These are phyloP conservation scores for Nothophoma quercina DNA, from an alignment of 2,329 filamentous ascomycete species.

Conservation along the genomic window DNA sequence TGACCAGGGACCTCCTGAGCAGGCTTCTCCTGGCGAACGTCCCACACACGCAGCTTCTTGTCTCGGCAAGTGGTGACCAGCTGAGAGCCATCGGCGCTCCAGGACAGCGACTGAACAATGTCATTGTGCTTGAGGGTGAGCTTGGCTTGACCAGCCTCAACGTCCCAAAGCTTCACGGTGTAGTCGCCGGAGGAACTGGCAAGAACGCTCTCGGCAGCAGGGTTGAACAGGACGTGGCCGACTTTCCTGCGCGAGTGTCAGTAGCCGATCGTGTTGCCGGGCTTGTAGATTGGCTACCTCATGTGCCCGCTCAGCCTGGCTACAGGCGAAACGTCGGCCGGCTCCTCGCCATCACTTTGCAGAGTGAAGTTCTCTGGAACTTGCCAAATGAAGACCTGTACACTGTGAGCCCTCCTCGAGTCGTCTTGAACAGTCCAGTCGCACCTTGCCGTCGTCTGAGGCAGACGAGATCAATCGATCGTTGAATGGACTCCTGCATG, in stretches of 20 bases:
- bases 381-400: constrained; percentile 85
- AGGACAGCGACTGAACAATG: constrained; percentile 93
- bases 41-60: constrained; percentile 98
- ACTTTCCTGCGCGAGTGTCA: constrained; percentile 74
- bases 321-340: constrained; percentile 80
- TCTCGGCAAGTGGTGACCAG: constrained; percentile 93
- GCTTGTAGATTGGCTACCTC: constrained; percentile 61
- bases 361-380: constrained; percentile 89
- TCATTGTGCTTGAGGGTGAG: constrained; percentile 85
- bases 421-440: background rate
- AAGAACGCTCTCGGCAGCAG: constrained; percentile 91
- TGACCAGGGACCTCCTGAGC: constrained; percentile 87
- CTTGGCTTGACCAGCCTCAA: constrained; percentile 77
- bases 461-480: constrained; percentile 91
- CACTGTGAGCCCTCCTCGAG: constrained; percentile 36
- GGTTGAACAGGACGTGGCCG: constrained; percentile 97
- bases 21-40: constrained; percentile 89
- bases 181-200: constrained; percentile 95
- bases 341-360: constrained; percentile 82
- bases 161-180: constrained; percentile 95
- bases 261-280: background rate
- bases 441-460: constrained; percentile 90
- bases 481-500: constrained; percentile 88
- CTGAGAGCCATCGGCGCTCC: constrained; percentile 87
- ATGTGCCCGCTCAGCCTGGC: constrained; percentile 86